A percentile compares a stretch with the other conserved stretches of the same genome.
Conservation (phyloP, 768 basidiomycete species). For the Boletus subparvulus region DNA sequence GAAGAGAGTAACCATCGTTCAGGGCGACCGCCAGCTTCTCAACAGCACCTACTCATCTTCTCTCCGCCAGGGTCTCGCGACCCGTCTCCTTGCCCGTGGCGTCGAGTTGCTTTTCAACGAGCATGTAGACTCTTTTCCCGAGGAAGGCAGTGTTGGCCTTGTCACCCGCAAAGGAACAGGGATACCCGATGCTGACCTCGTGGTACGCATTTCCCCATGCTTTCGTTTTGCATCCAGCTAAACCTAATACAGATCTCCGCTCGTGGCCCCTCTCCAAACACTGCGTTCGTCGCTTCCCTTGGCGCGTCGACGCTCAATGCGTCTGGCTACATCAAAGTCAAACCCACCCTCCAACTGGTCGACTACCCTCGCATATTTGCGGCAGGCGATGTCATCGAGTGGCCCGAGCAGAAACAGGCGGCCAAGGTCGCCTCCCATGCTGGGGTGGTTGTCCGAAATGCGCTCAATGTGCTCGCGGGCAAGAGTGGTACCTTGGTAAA, state of each 20-base stretch:
- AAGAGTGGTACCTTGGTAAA: constrained; percentile 30
- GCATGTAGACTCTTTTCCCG: constrained; percentile 45
- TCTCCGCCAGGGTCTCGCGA: constrained; percentile 49
- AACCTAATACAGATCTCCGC: constrained; percentile 24
- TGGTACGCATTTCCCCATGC: constrained; percentile 41
- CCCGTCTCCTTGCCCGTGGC: constrained; percentile 42
- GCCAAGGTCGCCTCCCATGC: constrained; percentile 49
- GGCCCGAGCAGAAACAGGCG: constrained; percentile 60
- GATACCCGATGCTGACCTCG: constrained; percentile 52
- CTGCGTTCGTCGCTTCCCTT: constrained; percentile 51
- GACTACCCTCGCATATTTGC: constrained; percentile 59
- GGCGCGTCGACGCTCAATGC: constrained; percentile 35
- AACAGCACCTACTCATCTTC: constrained; percentile 54
- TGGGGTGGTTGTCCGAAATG: constrained; percentile 46
- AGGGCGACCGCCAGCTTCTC: constrained; percentile 51
- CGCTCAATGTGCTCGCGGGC: constrained; percentile 44
- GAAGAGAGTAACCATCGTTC: constrained; percentile 61
- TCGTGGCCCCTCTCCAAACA: constrained; percentile 47
- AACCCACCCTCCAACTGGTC: constrained; percentile 55
- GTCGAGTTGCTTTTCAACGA: constrained; percentile 55
- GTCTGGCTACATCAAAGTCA: constrained; percentile 48
- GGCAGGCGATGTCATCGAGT: constrained; percentile 63
- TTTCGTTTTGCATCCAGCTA: background rate
- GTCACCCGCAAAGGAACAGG: constrained; percentile 51
- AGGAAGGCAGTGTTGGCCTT: constrained; percentile 37